Base-by-base conservation (phyloP, 2,329 filamentous ascomycete species). In the Alternaria sp. region DNA sequence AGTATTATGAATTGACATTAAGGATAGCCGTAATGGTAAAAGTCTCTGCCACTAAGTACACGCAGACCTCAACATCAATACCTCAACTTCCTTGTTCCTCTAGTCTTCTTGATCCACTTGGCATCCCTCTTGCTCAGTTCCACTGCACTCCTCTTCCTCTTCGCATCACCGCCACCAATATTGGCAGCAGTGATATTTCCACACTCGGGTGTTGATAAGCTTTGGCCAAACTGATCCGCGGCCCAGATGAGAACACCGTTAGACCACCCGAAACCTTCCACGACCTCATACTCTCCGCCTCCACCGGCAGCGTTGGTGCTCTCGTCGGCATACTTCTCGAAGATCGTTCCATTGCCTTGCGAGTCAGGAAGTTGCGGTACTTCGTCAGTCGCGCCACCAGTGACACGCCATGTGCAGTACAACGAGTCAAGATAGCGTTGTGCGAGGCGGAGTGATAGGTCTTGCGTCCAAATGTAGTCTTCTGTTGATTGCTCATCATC, bases 261-360 rank as follows among this genome's bases (percentile, higher is more conserved):
- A 1, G 87, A 88, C 89, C 89, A 91, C 7, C 89, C 89, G 68
- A 91, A 91, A 1, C 89, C 89, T 78, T 90, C 87, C 3, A 90
- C 89, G 6, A 91, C 89, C 57, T 86, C 84, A 74, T 91, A 91
- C 81, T 91, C 89, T 67, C 89, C 89, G 6, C 89, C 89, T 7
- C 87, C 81, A 26, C 89, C 89, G 2, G 86, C 87, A 1, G 84
- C 85, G 65, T 90, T 89, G 49, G 84, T 88, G 8, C 85, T 79
- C 60, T 85, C 86, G 67, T 90, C 87, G 12, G 81, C 82, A 73
- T 91, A 91, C 82, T 91, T 91, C 76, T 91, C 89, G 73, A 91
- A 91, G 82, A 91, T 91, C 74, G 86, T 87, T 21, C 89, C 89
- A 77, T 74, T 57, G 82, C 85, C 28, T 85, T 85, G 45, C 81